These are phyloP conservation scores for Nasturtium officinale DNA, from an alignment of 345 rosid genomes.

Conservation along the genomic window DNA sequence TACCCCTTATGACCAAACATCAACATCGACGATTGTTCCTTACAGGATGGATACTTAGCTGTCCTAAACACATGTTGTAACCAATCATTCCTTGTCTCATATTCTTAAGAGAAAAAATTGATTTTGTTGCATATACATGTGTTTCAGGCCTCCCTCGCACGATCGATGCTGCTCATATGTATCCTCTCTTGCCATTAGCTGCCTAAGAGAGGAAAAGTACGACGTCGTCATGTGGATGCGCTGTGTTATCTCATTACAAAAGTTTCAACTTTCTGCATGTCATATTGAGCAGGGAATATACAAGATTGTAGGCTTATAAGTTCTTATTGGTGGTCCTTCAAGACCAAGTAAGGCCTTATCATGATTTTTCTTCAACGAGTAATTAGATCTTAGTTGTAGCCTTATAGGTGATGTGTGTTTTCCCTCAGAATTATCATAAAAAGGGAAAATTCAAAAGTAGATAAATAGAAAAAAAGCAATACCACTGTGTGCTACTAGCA, in stretches of 20 bases:
- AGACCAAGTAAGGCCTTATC: constrained; percentile 31
- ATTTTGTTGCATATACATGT: constrained; percentile 12
- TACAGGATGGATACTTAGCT: constrained; percentile 25
- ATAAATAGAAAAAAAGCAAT: constrained; percentile 4
- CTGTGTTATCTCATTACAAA: constrained; percentile 3
- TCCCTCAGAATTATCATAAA: constrained; percentile 12
- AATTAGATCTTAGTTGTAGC: constrained; percentile 26
- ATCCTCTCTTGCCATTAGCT: constrained; percentile 12
- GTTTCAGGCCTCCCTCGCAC: constrained; percentile 4
- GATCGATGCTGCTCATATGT: constrained; percentile 22
- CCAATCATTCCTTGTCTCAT: constrained; percentile 1
- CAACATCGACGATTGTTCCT: constrained; percentile 24
- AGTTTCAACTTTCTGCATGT: constrained; percentile 29
- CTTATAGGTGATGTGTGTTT: constrained; percentile 31
- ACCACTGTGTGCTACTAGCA: constrained; percentile 25
- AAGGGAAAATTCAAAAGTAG: constrained; percentile 1
- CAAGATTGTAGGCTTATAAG: constrained; percentile 25
- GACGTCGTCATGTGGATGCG: not conserved
- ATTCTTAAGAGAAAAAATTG: not conserved
- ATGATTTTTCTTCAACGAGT: constrained; percentile 28
- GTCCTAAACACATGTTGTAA: constrained; percentile 5
- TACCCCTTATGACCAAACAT: constrained; percentile 30
- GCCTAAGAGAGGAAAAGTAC: constrained; percentile 20
- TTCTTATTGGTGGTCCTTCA: constrained; percentile 42
- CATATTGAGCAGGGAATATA: constrained; percentile 26